phyloP scores from a whole-genome alignment of 192 early-diverging fungal genomes.

The Spinellus fusiger region DNA sequence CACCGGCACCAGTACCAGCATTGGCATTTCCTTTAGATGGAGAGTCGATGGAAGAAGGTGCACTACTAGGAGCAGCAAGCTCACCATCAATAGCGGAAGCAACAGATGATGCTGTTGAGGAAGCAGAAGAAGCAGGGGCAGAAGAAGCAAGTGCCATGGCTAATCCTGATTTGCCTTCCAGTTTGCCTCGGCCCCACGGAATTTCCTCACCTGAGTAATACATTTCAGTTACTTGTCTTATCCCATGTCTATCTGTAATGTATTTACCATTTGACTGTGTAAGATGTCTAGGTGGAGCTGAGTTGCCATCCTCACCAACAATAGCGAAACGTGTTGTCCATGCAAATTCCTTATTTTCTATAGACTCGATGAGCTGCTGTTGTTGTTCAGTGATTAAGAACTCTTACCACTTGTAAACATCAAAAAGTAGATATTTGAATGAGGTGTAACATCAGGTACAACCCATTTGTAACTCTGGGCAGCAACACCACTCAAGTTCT shows the following conservation, averaged over 20 bases:
- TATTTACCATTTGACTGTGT: slow-evolving; percentile 22
- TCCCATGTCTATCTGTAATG: no score
- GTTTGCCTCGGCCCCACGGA: slow-evolving; percentile 27
- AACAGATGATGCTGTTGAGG: no score
- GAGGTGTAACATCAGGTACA: slow-evolving; percentile 20
- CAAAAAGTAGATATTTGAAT: slow-evolving; percentile 29
- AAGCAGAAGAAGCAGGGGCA: slow-evolving; percentile 6
- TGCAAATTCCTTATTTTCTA: neutral
- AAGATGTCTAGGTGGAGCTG: slow-evolving; percentile 2
- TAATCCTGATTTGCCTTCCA: neutral
- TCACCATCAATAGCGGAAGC: neutral
- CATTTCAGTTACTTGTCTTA: no score
- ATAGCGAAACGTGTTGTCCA: slow-evolving; percentile 34
- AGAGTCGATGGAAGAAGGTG: no score
- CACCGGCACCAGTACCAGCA: no score
- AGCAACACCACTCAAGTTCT: slow-evolving; percentile 21
- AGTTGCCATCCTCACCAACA: slow-evolving; percentile 7
- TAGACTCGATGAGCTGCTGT: neutral
- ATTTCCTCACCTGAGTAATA: no score
- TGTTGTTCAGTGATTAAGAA: neutral
- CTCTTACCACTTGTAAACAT: slow-evolving; percentile 28
- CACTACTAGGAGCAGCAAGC: slow-evolving; percentile 6
- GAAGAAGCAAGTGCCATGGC: no score
- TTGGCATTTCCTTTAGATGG: no score
- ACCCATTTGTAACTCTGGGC: slow-evolving; percentile 14